Percentiles rank a stretch among this genome's conserved stretches.
Evolutionary conservation across 1,284 basidiomycete genomes (phyloP).

Genomic region (Fomitopsis schrenkii): DNA sequence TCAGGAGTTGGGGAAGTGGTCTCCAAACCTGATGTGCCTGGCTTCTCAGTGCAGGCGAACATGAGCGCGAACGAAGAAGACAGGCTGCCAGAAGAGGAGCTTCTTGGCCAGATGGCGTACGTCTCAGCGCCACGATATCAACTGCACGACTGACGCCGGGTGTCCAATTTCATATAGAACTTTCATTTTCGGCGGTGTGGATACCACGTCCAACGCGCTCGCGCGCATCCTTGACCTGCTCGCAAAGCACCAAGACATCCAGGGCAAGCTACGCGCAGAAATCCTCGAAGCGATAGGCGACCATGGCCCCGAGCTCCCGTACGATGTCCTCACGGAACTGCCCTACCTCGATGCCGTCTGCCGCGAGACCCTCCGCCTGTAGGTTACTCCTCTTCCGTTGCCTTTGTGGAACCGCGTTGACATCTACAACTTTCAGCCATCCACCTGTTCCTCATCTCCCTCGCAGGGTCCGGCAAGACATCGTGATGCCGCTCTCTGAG

Average conservation of each 20-base stretch:
- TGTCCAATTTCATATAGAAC: conserved; percentile 2
- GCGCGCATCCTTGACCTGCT: conserved; percentile 1
- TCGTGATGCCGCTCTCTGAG: conserved; percentile 27
- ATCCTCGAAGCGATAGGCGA: not conserved
- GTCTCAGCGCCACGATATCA: not conserved
- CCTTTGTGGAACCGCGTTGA: not conserved
- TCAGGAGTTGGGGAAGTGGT: not conserved
- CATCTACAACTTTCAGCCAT: not conserved
- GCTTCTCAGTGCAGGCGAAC: conserved; percentile 11
- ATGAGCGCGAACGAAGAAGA: conserved; percentile 8
- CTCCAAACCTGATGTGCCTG: not conserved
- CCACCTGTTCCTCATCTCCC: conserved; percentile 1
- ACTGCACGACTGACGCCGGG: not conserved
- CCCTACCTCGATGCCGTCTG: conserved; percentile 13
- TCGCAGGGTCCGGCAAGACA: conserved; percentile 33
- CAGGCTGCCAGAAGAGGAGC: not conserved
- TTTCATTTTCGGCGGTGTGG: conserved; percentile 6
- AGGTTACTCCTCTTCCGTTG: not conserved
- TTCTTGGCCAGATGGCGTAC: conserved; percentile 10
- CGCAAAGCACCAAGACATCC: conserved; percentile 1
- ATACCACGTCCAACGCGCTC: conserved; percentile 12
- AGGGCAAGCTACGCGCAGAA: conserved; percentile 4
- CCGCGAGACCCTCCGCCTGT: conserved; percentile 12
- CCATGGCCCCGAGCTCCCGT: not conserved
- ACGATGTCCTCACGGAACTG: conserved; percentile 7